Evolutionary conservation across 2,329 filamentous ascomycete genomes (phyloP).

Genomic region (Cladosporium sp.): DNA sequence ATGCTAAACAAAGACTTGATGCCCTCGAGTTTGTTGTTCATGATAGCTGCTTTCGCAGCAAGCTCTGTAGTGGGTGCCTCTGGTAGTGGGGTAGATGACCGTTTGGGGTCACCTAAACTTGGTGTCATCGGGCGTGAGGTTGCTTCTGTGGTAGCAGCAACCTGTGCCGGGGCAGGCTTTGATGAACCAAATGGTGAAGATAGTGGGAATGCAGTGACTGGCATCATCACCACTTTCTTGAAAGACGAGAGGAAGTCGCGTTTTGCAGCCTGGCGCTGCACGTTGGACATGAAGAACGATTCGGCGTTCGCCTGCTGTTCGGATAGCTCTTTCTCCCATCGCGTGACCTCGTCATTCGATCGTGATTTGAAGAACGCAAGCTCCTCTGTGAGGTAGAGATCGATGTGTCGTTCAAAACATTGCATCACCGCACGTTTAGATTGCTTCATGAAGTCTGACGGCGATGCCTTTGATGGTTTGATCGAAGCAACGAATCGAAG

Average conservation of each 20-base stretch:
- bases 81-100: conserved; percentile 39
- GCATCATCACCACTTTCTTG: conserved; percentile 99
- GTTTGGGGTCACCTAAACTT: conserved; percentile 24
- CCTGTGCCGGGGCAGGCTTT: conserved; percentile 35
- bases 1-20: conserved; percentile 96
- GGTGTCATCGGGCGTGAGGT: conserved; percentile 32
- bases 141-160: conserved; percentile 13
- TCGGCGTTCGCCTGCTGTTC: conserved; percentile 90
- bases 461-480: conserved; percentile 63
- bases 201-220: conserved; percentile 83
- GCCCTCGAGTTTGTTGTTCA: conserved; percentile 90
- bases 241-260: conserved; percentile 95
- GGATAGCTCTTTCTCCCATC: conserved; percentile 88
- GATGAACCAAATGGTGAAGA: conserved; percentile 36
- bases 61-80: conserved; percentile 87
- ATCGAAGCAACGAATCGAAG: conserved; percentile 74
- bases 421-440: conserved; percentile 67
- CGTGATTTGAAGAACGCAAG: conserved; percentile 78
- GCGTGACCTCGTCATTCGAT: conserved; percentile 72
- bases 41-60: conserved; percentile 94
- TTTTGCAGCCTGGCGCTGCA: conserved; percentile 93
- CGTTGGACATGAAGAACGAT: conserved; percentile 92
- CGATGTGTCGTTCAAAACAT: conserved; percentile 90
- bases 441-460: conserved; percentile 62
- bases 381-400: conserved; percentile 89